Base-by-base conservation (phyloP, 2,329 filamentous ascomycete species). In the Parastagonospora nodorum region DNA sequence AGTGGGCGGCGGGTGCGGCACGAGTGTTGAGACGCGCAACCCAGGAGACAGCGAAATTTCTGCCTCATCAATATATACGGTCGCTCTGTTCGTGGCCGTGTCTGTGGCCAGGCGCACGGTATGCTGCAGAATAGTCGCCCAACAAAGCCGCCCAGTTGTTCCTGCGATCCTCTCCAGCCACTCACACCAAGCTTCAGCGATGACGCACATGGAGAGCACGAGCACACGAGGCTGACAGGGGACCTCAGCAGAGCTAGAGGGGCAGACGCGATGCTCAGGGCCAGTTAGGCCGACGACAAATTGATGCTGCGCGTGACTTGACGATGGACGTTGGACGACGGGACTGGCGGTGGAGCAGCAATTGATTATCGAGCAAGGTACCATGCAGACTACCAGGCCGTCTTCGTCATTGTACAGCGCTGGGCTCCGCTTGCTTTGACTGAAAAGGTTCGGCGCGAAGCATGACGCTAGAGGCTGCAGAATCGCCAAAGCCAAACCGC, bases 391-490 rank as follows among this genome's bases (percentile, higher is more conserved):
- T 24, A 24, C 19, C 19, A 24, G 19, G 19, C 19, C 19, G 39
- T 48, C 42, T 56, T 49, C 61, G 62, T 63, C 62, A 63, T 60
- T 42, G 49, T 48, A 52, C 61, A 58, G 57, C 50, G 31, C 31
- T 24, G n/a, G 35, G 41, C 39, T 46, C 45, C 31, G 29, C 46
- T 55, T 45, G 41, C 53, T 15, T 38, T 30, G 29, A 14, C 45
- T 51, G 42, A 55, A 45, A 42, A 40, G 40, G 50, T 51, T 45
- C 45, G 32, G 41, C 40, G 52, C 49, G 45, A 53, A 53, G 58
- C 53, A 30, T 39, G 50, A 29, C 45, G 55, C 57, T 55, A 58
- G 42, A 51, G 43, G 51, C 49, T 49, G 51, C 54, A 56, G 49
- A 41, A 48, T n/a, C 47, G 45, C 48, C 51, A 53, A 53, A 50